These are phyloP conservation scores for Malania oleifera DNA, from an alignment of 164 flowering plant genomes.

Conservation along the genomic window DNA sequence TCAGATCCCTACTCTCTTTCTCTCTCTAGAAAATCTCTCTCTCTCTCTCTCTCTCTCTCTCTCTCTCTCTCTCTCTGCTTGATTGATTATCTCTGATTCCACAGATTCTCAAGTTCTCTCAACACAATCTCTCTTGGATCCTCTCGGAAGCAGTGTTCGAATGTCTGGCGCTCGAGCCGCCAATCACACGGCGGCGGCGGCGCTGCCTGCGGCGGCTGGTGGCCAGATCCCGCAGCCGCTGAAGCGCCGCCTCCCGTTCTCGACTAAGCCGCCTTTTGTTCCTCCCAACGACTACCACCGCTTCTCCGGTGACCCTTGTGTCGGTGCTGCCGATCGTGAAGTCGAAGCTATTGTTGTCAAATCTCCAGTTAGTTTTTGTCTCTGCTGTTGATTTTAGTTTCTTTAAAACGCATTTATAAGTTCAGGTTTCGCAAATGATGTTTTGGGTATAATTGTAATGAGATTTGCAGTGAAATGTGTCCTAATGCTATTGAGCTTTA, in stretches of 20 bases:
- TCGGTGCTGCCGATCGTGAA: constrained; percentile 21
- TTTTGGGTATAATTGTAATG: no score
- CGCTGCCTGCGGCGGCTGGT: constrained; percentile 8
- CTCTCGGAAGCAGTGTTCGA: not conserved
- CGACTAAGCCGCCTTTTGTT: constrained; percentile 37
- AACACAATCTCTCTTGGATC: not conserved
- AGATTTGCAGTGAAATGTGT: no score
- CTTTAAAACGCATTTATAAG: no score
- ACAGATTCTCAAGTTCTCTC: not conserved
- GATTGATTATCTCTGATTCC: constrained; percentile 5
- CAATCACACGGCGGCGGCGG: constrained; percentile 28
- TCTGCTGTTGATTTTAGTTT: not conserved
- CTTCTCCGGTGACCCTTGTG: constrained; percentile 17
- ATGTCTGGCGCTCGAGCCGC: constrained; percentile 51
- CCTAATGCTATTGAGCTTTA: no score
- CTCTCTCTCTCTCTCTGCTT: constrained; percentile 21
- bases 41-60: constrained; percentile 6
- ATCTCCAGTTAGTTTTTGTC: constrained; percentile 28
- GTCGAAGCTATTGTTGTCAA: constrained; percentile 32
- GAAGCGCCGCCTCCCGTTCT: constrained; percentile 31
- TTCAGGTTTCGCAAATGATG: not conserved
- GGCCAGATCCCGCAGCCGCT: constrained; percentile 39
- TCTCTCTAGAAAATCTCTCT: not conserved
- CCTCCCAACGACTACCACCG: constrained; percentile 32
- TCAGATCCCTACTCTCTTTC: not conserved